Evolutionary conservation across 257 asterid species (phyloP), one percentile per base, ranked within the genome.

Genomic region (Salvia splendens): DNA sequence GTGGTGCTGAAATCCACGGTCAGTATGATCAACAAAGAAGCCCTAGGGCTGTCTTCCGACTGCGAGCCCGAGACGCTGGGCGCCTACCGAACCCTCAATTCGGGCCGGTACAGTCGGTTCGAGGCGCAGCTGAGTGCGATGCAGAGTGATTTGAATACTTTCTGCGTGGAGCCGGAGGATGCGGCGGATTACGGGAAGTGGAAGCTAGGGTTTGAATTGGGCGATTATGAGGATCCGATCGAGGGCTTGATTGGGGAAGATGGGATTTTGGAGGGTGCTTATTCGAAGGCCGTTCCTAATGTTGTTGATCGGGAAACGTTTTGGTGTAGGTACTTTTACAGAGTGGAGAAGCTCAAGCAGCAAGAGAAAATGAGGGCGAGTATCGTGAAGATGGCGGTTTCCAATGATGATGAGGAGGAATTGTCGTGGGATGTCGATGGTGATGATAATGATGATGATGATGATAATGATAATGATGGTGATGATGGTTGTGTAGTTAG

Each of bases 401-500:
- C 85, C 0, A 59, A 77, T 38, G 93, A 89, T 54, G 85, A 81
- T n/a, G 96, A 89, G 1, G 97, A 87, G 72, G 95, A 83, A 43
- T 82, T 86, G 45, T 80, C 95, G 0, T 92, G 98, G 98, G 98
- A 92, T 69, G 78, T 85, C 0, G 98, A 92, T 8, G 97, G 83
- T 47, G 92, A 88, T 1, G 95, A 86, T 0, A 91, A 82, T 0
- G 91, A 72, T 0, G 75, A 51, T 28, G 74, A 45, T 20, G 46
- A 60, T 40, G 60, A n/a, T n/a, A n/a, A n/a, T n/a, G n/a, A 33
- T 1, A 97, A 92, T 69, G 78, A 85, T 0, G 98, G 89, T 7
- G 97, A 82, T 47, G 92, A 84, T 1, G 95, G 84, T 43, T 14
- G 20, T 42, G 70, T 14, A 40, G 65, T 36, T 33, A 58, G 53